phyloP scores from a whole-genome alignment of 2,329 filamentous ascomycete genomes.

The Cladosporium sp. region DNA sequence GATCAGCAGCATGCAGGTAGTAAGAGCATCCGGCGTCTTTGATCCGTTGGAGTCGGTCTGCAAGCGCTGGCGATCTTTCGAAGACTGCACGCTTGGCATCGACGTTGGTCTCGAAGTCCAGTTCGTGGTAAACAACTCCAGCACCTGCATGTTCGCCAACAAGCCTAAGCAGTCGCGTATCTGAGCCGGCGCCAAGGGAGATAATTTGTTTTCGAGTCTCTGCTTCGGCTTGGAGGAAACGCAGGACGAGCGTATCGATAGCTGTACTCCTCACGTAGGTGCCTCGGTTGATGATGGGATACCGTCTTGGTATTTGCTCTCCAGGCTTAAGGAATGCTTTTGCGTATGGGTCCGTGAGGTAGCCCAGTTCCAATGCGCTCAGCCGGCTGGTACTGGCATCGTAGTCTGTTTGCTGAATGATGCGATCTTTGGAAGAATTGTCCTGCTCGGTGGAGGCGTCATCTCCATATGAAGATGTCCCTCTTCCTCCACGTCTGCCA shows the following conservation, averaged over 20 bases:
- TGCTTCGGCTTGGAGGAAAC: slow-evolving; percentile 58
- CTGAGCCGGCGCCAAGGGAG: slow-evolving; percentile 89
- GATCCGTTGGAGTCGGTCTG: slow-evolving; percentile 23
- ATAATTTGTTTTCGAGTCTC: slow-evolving; percentile 65
- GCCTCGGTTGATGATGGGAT: slow-evolving; percentile 93
- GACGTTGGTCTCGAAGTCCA: slow-evolving; percentile 78
- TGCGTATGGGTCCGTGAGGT: slow-evolving; percentile 80
- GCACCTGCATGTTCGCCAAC: slow-evolving; percentile 40
- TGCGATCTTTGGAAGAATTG: slow-evolving; percentile 59
- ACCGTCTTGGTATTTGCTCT: slow-evolving; percentile 59
- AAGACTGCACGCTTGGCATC: slow-evolving; percentile 31
- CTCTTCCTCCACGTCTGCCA: slow-evolving; percentile 43
- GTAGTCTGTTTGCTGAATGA: slow-evolving; percentile 85
- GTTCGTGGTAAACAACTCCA: slow-evolving; percentile 77
- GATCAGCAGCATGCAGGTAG: slow-evolving; percentile 62
- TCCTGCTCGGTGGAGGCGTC: slow-evolving; percentile 23
- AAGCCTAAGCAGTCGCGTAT: slow-evolving; percentile 82
- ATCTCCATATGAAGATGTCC: slow-evolving; percentile 8
- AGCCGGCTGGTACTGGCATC: slow-evolving; percentile 87
- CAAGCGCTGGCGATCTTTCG: slow-evolving; percentile 27
- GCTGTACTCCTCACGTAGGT: slow-evolving; percentile 89
- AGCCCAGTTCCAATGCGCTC: slow-evolving; percentile 83
- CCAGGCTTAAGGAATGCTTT: slow-evolving; percentile 59
- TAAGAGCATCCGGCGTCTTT: slow-evolving; percentile 44
- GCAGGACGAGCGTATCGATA: slow-evolving; percentile 73